Base-by-base conservation (phyloP, 2,329 filamentous ascomycete species). In the Ophiostoma pallidulum region DNA sequence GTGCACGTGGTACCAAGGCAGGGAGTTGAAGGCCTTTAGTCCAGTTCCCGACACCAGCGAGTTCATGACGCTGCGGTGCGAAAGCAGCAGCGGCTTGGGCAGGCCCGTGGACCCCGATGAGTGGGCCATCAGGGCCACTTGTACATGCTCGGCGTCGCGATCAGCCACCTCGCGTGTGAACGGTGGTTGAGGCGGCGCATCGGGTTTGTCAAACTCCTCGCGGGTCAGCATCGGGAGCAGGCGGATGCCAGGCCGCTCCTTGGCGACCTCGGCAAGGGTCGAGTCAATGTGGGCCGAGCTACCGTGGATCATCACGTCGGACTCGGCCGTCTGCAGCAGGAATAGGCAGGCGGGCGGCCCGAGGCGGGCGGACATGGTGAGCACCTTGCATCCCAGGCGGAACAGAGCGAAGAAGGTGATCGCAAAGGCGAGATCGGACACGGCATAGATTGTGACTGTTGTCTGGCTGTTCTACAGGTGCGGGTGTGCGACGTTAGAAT, bases 31-130 rank as follows among this genome's bases (percentile, higher is more conserved):
- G 0, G 65, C 65, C 1, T 62, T 64, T 22, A 68, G 56, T 0
- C 64, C 65, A 1, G 63, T 63, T 3, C 59, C 60, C 1, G 53
- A 56, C 9, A 57, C 50, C 24, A 64, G 47, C 2, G 65, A 63
- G 41, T 62, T 64, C 54, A 68, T 59, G 19, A 70, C 44, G 4
- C 61, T 62, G 31, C 60, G 58, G 45, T 72, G 68, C 2, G 66
- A 68, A 29, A 70, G 61, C 13, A 64, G 59, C 2, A 72, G 57
- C 4, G 69, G 68, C 49, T 72, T 72, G 0, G 69, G 70, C 4
- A 66, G 62, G 1, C 69, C 69, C 0, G 70, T 73, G 2, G 69
- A 71, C 0, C 71, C 71, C 0, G 70, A 72, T 0, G 70, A 73
- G 51, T 73, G 71, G 35, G 67, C 61, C 24, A 72, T 70, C 28